These are phyloP conservation scores for Akebia trifoliata DNA, from an alignment of 164 flowering plant species.

Conservation along the genomic window DNA sequence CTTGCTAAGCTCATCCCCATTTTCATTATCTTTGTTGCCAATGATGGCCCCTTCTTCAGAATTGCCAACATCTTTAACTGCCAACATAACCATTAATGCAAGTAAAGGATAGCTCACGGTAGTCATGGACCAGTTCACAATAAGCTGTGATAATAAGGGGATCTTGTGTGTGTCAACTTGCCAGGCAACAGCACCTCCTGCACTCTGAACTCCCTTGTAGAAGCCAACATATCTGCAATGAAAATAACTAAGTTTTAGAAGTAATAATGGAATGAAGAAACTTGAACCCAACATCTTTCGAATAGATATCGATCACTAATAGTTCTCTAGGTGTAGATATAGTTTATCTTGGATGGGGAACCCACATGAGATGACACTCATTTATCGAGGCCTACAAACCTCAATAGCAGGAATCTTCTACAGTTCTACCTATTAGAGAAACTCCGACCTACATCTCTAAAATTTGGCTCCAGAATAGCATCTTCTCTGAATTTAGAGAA, in stretches of 20 bases:
- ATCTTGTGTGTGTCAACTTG: constrained; percentile 63
- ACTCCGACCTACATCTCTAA: too few species aligned
- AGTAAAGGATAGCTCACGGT: constrained; percentile 76
- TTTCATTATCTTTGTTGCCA: background rate
- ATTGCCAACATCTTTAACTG: constrained; percentile 50
- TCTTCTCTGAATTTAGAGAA: too few species aligned
- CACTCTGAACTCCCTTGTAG: constrained; percentile 95
- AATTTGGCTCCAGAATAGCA: too few species aligned
- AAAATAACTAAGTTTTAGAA: background rate
- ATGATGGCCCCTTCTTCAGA: constrained; percentile 19
- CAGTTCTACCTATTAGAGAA: too few species aligned
- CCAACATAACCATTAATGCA: constrained; percentile 42
- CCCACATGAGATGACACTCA: too few species aligned
- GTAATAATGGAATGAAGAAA: background rate
- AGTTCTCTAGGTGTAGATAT: too few species aligned
- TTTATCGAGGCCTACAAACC: too few species aligned
- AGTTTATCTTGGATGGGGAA: too few species aligned
- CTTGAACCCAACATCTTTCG: too few species aligned
- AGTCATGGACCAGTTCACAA: constrained; percentile 69
- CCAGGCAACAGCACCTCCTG: constrained; percentile 97
- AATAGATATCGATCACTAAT: too few species aligned
- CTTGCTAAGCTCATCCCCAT: background rate
- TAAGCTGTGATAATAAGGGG: constrained; percentile 45
- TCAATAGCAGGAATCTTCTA: too few species aligned
- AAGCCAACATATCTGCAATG: constrained; percentile 73